These are phyloP conservation scores for Oryza punctata DNA, from an alignment of 176 grass and related monocot species.

Conservation along the genomic window DNA sequence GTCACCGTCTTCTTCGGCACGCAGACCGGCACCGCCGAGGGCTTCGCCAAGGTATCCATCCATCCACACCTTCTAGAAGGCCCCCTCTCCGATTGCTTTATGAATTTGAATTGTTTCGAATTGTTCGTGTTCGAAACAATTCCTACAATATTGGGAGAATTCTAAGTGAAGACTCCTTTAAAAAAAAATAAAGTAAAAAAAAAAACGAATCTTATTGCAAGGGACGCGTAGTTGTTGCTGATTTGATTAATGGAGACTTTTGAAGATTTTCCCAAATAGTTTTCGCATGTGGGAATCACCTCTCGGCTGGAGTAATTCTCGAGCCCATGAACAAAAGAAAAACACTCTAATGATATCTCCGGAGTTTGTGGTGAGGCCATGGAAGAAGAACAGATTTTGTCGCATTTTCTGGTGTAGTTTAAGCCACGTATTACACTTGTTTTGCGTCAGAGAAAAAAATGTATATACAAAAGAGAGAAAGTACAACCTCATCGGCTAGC, in stretches of 20 bases:
- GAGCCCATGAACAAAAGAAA: background rate
- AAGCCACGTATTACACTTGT: background rate
- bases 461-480: background rate
- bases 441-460: background rate
- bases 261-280: background rate
- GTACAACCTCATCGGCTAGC: background rate
- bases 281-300: background rate
- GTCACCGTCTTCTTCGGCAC: conserved; percentile 88
- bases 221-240: background rate
- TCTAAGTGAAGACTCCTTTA: background rate
- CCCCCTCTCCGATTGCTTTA: no score
- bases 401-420: background rate
- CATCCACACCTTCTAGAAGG: no score
- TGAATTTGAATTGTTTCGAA: background rate
- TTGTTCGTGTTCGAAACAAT: background rate
- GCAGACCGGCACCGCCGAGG: conserved; percentile 92
- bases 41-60: conserved; percentile 78
- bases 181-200: background rate
- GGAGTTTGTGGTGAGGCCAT: no score
- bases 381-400: background rate
- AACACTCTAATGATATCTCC: background rate
- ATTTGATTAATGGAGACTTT: conserved; percentile 8
- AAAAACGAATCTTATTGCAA: background rate
- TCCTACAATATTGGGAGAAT: background rate
- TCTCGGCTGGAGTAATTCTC: background rate